Evolutionary conservation across 345 rosid species (phyloP).

Genomic region (Populus davidiana): DNA sequence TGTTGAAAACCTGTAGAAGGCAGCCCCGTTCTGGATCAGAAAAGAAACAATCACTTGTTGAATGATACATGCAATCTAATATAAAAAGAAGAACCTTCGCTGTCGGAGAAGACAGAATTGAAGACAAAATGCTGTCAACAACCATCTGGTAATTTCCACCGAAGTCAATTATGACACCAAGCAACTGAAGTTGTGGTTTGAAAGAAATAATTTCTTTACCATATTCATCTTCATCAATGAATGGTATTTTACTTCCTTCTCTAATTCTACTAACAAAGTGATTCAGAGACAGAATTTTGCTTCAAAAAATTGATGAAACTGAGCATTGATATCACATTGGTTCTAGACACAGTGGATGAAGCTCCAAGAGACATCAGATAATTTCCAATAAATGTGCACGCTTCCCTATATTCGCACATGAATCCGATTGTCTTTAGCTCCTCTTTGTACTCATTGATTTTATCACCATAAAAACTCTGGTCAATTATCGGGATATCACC

Average conservation of each 20-base stretch:
- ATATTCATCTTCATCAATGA: conserved; percentile 40
- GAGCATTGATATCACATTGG: conserved; percentile 46
- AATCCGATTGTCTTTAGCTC: conserved; percentile 57
- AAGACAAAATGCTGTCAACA: conserved; percentile 26
- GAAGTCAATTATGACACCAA: conserved; percentile 51
- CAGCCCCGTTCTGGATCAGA: conserved; percentile 52
- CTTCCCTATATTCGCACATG: conserved; percentile 52
- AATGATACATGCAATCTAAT: conserved; percentile 34
- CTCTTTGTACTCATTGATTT: conserved; percentile 34
- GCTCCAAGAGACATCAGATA: conserved; percentile 52
- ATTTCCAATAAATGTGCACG: conserved; percentile 46
- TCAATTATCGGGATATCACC: conserved; percentile 61
- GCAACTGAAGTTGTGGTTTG: conserved; percentile 49
- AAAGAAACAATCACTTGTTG: conserved; percentile 49
- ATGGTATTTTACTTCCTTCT: conserved; percentile 43
- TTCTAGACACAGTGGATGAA: conserved; percentile 34
- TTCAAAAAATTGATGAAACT: conserved; percentile 52
- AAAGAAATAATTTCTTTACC: conserved; percentile 37
- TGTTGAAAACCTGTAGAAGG: conserved; percentile 45
- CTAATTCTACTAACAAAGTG: conserved; percentile 41
- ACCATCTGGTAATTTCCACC: conserved; percentile 32
- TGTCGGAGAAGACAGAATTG: conserved; percentile 14
- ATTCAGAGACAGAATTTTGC: conserved; percentile 24
- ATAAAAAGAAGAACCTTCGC: conserved; percentile 44
- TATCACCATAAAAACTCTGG: conserved; percentile 47